These are phyloP conservation scores for Farysia itapuensis DNA, from an alignment of 1,284 basidiomycete species.

Conservation along the genomic window DNA sequence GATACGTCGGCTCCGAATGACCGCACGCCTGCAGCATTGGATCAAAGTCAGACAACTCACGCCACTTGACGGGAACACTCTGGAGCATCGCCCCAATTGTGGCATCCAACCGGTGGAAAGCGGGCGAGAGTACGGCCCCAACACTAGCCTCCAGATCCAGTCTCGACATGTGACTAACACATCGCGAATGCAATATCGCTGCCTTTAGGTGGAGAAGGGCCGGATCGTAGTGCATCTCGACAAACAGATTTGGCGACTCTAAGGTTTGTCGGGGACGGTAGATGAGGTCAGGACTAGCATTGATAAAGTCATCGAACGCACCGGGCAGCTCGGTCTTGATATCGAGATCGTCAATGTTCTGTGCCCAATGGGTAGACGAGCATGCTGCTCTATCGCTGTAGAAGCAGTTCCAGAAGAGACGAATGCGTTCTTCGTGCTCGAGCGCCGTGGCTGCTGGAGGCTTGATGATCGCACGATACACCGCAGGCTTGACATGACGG, in stretches of 20 bases:
- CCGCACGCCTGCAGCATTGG: conserved; percentile 9
- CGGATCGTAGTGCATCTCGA: conserved; percentile 32
- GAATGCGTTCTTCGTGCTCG: conserved; percentile 38
- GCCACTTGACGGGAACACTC: conserved; percentile 32
- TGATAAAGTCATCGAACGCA: conserved; percentile 39
- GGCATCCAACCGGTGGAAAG: conserved; percentile 30
- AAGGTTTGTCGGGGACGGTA: conserved; percentile 32
- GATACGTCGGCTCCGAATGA: conserved; percentile 17
- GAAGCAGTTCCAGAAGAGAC: conserved; percentile 39
- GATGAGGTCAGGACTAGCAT: conserved; percentile 14
- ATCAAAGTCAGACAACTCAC: conserved; percentile 20
- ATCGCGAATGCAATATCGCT: conserved; percentile 29
- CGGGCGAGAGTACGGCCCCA: conserved; percentile 24
- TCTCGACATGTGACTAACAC: conserved; percentile 35
- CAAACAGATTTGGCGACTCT: conserved; percentile 37
- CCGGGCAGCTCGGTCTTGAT: conserved; percentile 39
- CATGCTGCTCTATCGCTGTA: conserved; percentile 40
- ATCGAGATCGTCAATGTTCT: conserved; percentile 37
- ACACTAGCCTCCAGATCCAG: conserved; percentile 19
- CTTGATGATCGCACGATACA: conserved; percentile 20
- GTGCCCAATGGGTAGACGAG: conserved; percentile 41
- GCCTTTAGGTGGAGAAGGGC: conserved; percentile 38
- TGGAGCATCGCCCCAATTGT: conserved; percentile 14
- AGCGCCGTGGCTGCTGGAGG: conserved; percentile 10
- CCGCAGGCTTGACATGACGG: conserved; percentile 21